Evolutionary conservation across 441 rosid species (phyloP).

Genomic region (Isatis lusitanica): DNA sequence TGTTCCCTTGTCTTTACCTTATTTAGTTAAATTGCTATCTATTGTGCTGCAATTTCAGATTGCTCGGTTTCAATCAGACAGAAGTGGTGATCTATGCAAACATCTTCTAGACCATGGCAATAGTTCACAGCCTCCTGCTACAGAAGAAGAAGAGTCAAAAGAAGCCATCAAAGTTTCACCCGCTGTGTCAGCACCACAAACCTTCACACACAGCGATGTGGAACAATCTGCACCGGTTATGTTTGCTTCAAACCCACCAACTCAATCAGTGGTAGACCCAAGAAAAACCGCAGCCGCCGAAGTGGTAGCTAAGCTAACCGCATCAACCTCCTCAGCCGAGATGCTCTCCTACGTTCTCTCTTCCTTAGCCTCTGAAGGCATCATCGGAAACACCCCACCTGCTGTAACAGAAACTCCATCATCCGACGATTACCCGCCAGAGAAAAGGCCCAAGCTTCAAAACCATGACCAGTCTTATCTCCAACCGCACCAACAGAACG

Average conservation of each 20-base stretch:
- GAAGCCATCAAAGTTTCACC: constrained; percentile 39
- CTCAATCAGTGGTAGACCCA: constrained; percentile 54
- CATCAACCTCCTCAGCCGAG: constrained; percentile 85
- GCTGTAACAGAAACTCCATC: constrained; percentile 36
- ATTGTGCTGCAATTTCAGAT: constrained; percentile 44
- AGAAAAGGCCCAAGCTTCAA: constrained; percentile 76
- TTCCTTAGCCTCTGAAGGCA: constrained; percentile 87
- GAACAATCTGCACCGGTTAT: constrained; percentile 81
- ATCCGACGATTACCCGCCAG: constrained; percentile 49
- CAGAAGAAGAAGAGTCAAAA: constrained; percentile 51
- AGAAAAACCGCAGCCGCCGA: constrained; percentile 89
- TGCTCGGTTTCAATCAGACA: constrained; percentile 71
- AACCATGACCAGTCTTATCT: constrained; percentile 54
- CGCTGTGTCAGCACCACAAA: constrained; percentile 47
- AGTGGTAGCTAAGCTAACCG: constrained; percentile 86
- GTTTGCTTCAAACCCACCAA: constrained; percentile 57
- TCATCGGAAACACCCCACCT: constrained; percentile 46
- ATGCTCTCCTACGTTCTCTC: constrained; percentile 93
- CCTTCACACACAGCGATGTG: constrained; percentile 46
- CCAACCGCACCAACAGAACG: constrained; percentile 45
- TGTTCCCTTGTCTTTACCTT: neutral
- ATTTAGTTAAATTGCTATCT: neutral
- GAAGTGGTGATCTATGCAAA: constrained; percentile 52
- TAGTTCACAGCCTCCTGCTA: constrained; percentile 40
- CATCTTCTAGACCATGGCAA: constrained; percentile 48